Base-by-base conservation (phyloP, 306 rosid genomes). In the Purshia tridentata region DNA sequence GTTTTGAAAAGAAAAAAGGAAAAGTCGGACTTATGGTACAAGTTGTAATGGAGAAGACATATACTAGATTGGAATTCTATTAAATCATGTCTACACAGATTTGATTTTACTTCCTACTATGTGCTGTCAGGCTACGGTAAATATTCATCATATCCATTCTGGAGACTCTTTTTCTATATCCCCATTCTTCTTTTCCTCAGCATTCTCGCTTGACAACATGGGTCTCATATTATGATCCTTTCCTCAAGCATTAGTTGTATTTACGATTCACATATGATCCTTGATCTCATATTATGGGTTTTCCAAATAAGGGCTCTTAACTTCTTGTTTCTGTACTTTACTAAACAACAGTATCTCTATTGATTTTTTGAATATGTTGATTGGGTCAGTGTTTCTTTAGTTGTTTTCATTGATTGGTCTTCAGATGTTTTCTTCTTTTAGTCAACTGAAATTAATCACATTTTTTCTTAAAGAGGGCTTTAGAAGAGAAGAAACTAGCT, bases 401-500 rank as follows among this genome's bases (percentile, higher is more conserved):
- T 58, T 64, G 41, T 50, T 64, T 79, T 65, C 65, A 9, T 60
- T 49, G 46, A 53, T 22, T 52, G 37, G 59, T 18, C 57, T 5
- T 15, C 62, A 48, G 15, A 66, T 14, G 16, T 20, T 60, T 14
- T 69, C 59, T 69, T 8, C 42, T 11, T 64, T 29, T 61, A 6
- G 39, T 42, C 40, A 64, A 50, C 50, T 60, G 37, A 83, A 41
- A 79, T 70, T 12, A 16, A n/a, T 70, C 22, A 50, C 8, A 48
- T 42, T 70, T 80, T 67, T 77, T 29, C 80, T 68, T 69, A 56
- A 78, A 92, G 97, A 94, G 88, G 83, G 90, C 92, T 74, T 77
- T 94, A 65, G 98, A 89, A 84, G 98, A 91, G 73, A 83, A 82
- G 78, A 94, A 82, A 81, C 52, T 75, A 56, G 87, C 83, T 76